These are phyloP conservation scores for Trichosanthes truncata DNA, from an alignment of 306 rosid genomes.

Conservation along the genomic window DNA sequence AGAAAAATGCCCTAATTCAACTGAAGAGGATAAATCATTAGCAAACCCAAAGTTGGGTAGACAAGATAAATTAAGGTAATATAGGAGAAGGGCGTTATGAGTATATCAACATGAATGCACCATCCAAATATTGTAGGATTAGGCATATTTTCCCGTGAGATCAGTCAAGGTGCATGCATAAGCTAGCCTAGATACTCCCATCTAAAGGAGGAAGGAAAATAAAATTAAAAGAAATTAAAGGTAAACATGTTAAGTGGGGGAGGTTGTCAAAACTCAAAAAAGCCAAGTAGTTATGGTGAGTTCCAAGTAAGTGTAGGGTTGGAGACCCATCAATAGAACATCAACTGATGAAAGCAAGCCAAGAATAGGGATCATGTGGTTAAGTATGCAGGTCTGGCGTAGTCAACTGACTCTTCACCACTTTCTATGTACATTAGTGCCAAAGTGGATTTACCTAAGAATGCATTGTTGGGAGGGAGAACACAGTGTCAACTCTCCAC, in stretches of 20 bases:
- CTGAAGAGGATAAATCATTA: background rate
- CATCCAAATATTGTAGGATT: background rate
- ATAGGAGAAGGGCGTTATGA: background rate
- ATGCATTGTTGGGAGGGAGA: background rate
- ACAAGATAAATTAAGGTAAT: background rate
- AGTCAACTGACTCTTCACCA: background rate
- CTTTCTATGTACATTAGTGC: background rate
- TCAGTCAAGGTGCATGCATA: background rate
- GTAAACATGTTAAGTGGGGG: background rate
- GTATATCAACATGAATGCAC: background rate
- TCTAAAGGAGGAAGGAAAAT: background rate
- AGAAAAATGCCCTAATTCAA: background rate
- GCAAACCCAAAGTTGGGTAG: background rate
- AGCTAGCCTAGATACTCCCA: background rate
- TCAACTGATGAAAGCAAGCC: background rate
- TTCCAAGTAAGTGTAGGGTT: background rate
- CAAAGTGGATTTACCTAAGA: background rate
- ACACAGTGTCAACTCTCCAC: background rate
- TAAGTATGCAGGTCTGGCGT: background rate
- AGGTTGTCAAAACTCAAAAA: too few relatives aligned
- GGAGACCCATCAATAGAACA: background rate
- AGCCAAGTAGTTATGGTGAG: background rate
- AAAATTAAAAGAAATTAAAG: background rate
- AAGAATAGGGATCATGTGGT: background rate
- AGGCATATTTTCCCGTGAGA: background rate